phyloP scores from a whole-genome alignment of 108 stramenopile genomes.

The Craspedostauros australis region DNA sequence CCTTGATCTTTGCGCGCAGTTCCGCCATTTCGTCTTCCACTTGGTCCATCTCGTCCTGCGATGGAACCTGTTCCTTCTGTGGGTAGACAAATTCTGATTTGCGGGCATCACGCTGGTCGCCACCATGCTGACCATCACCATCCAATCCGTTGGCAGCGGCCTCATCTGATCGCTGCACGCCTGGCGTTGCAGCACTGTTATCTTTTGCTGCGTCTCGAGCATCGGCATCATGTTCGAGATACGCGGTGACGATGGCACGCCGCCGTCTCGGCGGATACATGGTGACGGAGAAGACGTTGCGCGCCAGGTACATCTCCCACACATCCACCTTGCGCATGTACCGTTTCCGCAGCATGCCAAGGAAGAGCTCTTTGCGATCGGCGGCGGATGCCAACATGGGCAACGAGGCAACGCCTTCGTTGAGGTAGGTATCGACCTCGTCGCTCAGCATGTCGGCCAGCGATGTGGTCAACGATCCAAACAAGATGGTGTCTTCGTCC shows the following conservation, averaged over 20 bases:
- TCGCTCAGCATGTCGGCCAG: conserved; percentile 41
- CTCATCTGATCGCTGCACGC: too few species aligned
- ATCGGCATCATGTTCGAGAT: too few species aligned
- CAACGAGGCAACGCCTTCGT: conserved; percentile 37
- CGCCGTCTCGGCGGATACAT: conserved; percentile 37
- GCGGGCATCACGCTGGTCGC: neutral
- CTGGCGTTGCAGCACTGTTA: too few species aligned
- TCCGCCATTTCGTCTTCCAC: conserved; percentile 5
- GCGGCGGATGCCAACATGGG: conserved; percentile 29
- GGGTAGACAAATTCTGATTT: neutral
- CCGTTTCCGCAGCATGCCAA: conserved; percentile 21
- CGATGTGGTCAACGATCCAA: conserved; percentile 34
- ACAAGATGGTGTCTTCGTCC: conserved; percentile 34
- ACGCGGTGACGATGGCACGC: conserved; percentile 29
- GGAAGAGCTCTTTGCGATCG: conserved; percentile 18
- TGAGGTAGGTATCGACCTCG: conserved; percentile 22
- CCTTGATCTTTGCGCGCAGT: conserved; percentile 1
- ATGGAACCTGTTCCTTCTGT: conserved; percentile 14
- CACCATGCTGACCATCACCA: neutral
- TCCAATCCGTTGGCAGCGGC: too few species aligned
- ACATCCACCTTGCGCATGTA: conserved; percentile 56
- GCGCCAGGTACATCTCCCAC: conserved; percentile 33
- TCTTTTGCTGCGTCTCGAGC: too few species aligned
- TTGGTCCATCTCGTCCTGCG: neutral
- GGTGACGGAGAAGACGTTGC: conserved; percentile 52